Evolutionary conservation across 2,329 filamentous ascomycete species (phyloP), one percentile per base, ranked within the genome.

Genomic region (Fusarium sp.): DNA sequence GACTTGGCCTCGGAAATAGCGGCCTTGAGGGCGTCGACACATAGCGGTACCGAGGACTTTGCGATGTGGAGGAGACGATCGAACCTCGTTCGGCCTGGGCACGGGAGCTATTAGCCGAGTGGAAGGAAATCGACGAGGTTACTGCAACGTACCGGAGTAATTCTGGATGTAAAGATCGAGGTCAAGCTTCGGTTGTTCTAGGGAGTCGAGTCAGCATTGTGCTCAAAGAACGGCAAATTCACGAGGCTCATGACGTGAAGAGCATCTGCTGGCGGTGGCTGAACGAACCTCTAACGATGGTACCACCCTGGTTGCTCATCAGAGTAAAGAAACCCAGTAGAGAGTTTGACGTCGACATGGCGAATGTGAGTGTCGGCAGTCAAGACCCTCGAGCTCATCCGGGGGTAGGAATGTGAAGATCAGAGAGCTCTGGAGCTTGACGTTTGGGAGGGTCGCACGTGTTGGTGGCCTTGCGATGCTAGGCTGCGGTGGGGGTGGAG

Each of bases 121-220:
- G 33, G 35, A 27, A 43, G n/a, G 17, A 12, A 57, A 33, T 14
- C 25, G 59, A 22, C 20, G 54, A 33, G 12, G 37, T 56, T 7
- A 75, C 17, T 2, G 43, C 22, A 33, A 60, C 85, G 54, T 84
- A 95, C 95, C 95, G 81, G 87, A 88, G 83, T 98, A 99, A 80
- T 98, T 97, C 75, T 92, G 89, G 59, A 98, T 93, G 83, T 98
- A 98, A 40, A 93, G 90, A 70, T 98, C 95, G 47, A 99, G 89
- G 79, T 98, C 97, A 76, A 98, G 92, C 80, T 96, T 98, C 11
- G 96, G 95, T 8, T 90, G 84, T 57, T 95, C 94, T 96, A 68
- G 47, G 45, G 17, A 30, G 12, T 52, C 20, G 30, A 38, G 50
- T 79, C 57, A 79, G 70, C 35, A 70, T 20, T 22, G n/a, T 35